Base-by-base conservation (phyloP, 495 filamentous ascomycete species). In the Arthonia radiata region DNA sequence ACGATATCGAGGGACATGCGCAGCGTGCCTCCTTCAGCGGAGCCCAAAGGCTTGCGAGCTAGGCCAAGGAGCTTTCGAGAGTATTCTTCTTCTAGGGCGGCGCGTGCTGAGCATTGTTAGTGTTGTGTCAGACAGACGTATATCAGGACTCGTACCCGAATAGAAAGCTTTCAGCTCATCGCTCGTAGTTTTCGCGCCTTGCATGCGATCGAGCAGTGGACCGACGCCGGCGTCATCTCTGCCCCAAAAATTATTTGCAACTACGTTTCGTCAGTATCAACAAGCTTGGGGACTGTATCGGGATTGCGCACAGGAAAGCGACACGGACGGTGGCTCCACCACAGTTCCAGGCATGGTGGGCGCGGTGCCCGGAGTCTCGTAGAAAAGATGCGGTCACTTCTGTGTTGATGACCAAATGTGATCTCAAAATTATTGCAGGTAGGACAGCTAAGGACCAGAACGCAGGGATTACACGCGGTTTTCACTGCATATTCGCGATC, bases 231-330 rank as follows among this genome's bases (percentile, higher is more conserved):
- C 89, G 56, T 99, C 89, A 47, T 99, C 81, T 57, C 83, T 93
- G 33, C 89, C 89, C 89, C 89, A 99, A 52, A 99, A 99, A 46
- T 99, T 94, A 53, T 94, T 94, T 40, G 89, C 81, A 50, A 94
- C 80, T 91, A 37, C 13, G 26, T 5, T 18, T 23, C 5, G 32
- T 51, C 25, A 47, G 34, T 29, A 33, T 19, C 23, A 23, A 14
- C 13, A 14, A 10, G 12, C 5, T 11, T 22, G 15, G 31, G 14
- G n/a, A 9, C 17, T 17, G 19, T 4, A 23, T 9, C 13, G 12
- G 12, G 12, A n/a, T 4, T 14, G 23, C 56, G 34, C 60, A 66
- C 67, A 73, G 27, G 65, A 73, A 37, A 70, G 47, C 17, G 63
- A 54, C 36, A 71, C 64, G 16, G 61, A 56, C 30, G 67, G 67